Conservation (phyloP, 495 filamentous ascomycete species). For the Aspergillus leporis region DNA sequence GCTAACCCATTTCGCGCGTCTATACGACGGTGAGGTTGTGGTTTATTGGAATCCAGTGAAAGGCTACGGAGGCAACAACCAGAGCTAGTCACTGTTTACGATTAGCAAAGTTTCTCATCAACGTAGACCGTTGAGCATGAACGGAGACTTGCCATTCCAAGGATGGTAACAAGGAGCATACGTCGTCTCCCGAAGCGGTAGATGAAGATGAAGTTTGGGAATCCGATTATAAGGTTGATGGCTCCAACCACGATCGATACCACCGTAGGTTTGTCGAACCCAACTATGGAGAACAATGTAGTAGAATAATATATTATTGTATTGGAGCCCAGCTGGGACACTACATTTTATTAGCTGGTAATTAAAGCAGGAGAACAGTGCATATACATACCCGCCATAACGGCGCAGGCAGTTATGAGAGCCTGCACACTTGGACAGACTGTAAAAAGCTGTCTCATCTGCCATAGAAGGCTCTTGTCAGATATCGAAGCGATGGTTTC, state of each 20-base stretch:
- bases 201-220: conserved; percentile 47
- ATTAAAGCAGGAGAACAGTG: conserved; percentile 2
- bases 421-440: conserved; percentile 44
- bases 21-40: conserved; percentile 30
- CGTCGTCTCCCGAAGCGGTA: conserved; percentile 46
- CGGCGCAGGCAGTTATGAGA: conserved; percentile 42
- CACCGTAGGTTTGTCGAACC: conserved; percentile 49
- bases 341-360: conserved; percentile 8
- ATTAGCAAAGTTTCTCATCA: background rate
- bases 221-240: conserved; percentile 53
- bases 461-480: conserved; percentile 30
- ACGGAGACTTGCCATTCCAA: conserved; percentile 32
- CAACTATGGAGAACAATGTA: conserved; percentile 52
- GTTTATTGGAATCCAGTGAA: conserved; percentile 51
- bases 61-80: conserved; percentile 45
- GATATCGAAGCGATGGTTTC: conserved; percentile 22
- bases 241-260: conserved; percentile 50
- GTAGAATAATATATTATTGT: conserved; percentile 50
- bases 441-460: conserved; percentile 47
- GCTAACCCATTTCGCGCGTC: conserved; percentile 28
- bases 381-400: conserved; percentile 34
- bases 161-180: conserved; percentile 45
- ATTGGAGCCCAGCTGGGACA: conserved; percentile 48
- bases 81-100: conserved; percentile 26
- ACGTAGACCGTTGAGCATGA: background rate